Evolutionary conservation across 2,329 filamentous ascomycete species (phyloP).

Genomic region (Amylocarpus encephaloides): DNA sequence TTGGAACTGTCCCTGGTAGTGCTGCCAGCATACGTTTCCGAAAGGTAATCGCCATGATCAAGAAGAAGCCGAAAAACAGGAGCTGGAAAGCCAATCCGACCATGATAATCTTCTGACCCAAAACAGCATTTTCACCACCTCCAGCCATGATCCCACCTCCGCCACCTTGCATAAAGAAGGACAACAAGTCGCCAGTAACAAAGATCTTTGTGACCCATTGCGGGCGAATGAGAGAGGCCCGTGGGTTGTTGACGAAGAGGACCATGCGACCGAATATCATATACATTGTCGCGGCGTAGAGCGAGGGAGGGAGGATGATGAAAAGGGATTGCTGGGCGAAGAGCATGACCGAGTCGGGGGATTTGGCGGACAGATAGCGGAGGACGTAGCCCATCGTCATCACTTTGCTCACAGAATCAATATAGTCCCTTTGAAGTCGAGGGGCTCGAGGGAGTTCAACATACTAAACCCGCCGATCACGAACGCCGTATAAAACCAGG

Average conservation of each 20-base stretch:
- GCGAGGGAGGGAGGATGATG: slow-evolving; percentile 28
- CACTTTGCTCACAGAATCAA: slow-evolving; percentile 12
- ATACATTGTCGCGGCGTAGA: slow-evolving; percentile 30
- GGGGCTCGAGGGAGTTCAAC: not conserved
- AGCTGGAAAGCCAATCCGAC: slow-evolving; percentile 43
- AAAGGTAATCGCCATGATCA: slow-evolving; percentile 22
- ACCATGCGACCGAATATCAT: slow-evolving; percentile 29
- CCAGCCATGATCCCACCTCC: slow-evolving; percentile 19
- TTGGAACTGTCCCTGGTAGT: not conserved
- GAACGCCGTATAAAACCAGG: slow-evolving; percentile 18
- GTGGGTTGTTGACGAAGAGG: slow-evolving; percentile 10
- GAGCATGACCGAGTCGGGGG: slow-evolving; percentile 30
- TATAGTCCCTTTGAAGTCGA: not conserved
- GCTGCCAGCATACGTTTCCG: slow-evolving; percentile 2
- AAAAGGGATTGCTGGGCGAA: slow-evolving; percentile 24
- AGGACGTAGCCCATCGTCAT: slow-evolving; percentile 20
- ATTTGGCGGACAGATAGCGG: slow-evolving; percentile 16
- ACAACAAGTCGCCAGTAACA: slow-evolving; percentile 47
- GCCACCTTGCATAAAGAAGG: slow-evolving; percentile 44
- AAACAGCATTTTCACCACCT: not conserved
- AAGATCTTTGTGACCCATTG: slow-evolving; percentile 49
- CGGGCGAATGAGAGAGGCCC: slow-evolving; percentile 34
- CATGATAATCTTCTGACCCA: slow-evolving; percentile 22
- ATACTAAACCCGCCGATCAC: slow-evolving; percentile 13
- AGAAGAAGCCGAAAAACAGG: slow-evolving; percentile 43